Evolutionary conservation across 2,329 filamentous ascomycete species (phyloP).

Genomic region (Pezicula rhizophila): DNA sequence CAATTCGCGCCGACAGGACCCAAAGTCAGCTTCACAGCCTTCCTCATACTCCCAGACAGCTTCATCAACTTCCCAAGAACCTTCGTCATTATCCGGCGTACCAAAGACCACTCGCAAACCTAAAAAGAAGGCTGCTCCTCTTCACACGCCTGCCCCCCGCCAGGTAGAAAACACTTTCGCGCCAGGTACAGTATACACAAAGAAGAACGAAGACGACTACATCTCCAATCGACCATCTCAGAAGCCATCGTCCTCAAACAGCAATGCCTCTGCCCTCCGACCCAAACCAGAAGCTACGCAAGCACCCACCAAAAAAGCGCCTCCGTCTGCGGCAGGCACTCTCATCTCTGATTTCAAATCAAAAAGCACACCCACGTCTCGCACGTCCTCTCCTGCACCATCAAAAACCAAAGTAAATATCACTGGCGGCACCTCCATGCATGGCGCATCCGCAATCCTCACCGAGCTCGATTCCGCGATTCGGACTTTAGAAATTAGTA

Average conservation of each 20-base stretch:
- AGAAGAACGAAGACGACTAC: constrained; percentile 69
- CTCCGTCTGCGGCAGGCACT: constrained; percentile 63
- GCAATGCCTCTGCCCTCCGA: constrained; percentile 34
- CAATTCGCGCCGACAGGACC: constrained; percentile 58
- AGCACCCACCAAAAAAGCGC: constrained; percentile 33
- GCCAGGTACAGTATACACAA: constrained; percentile 64
- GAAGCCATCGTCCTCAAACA: constrained; percentile 31
- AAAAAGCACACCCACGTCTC: constrained; percentile 43
- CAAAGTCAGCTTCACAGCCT: constrained; percentile 15
- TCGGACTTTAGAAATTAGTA: constrained; percentile 81
- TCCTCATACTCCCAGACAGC: constrained; percentile 4
- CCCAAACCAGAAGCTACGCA: constrained; percentile 45
- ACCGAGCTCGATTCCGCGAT: constrained; percentile 76
- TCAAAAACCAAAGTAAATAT: constrained; percentile 60
- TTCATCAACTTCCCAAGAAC: constrained; percentile 3
- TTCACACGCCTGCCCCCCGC: constrained; percentile 60
- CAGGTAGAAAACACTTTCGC: constrained; percentile 57
- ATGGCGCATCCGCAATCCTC: constrained; percentile 69
- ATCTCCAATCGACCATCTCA: constrained; percentile 44
- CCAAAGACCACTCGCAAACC: constrained; percentile 42
- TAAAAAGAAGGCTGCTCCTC: constrained; percentile 53
- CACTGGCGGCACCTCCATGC: constrained; percentile 74
- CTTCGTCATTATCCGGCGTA: constrained; percentile 23
- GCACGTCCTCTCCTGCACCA: constrained; percentile 41
- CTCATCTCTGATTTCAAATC: constrained; percentile 73